Evolutionary conservation across 768 basidiomycete genomes (phyloP).

Genomic region (Kwoniella sp.): DNA sequence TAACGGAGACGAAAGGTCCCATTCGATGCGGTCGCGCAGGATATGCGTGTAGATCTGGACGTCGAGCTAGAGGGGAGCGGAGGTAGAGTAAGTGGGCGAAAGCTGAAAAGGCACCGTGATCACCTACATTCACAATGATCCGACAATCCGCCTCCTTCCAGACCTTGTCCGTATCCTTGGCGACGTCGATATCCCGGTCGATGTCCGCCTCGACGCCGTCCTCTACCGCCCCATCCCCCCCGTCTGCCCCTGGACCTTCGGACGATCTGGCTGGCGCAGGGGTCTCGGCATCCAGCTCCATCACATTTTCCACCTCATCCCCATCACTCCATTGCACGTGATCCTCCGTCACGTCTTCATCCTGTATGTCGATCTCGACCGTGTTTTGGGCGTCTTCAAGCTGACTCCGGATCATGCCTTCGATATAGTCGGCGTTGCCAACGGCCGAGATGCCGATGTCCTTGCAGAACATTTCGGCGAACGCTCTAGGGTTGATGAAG

Average conservation of each 20-base stretch:
- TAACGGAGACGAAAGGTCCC: constrained; percentile 79
- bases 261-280: constrained; percentile 3
- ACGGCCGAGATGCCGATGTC: constrained; percentile 73
- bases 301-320: constrained; percentile 21
- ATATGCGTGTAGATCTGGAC: constrained; percentile 91
- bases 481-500: constrained; percentile 76
- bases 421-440: constrained; percentile 71
- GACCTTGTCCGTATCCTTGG: constrained; percentile 39
- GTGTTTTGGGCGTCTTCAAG: constrained; percentile 83
- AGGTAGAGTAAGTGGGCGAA: too few species aligned
- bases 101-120: background rate
- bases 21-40: constrained; percentile 92
- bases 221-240: constrained; percentile 19
- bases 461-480: constrained; percentile 78
- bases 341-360: constrained; percentile 52
- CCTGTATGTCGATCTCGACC: constrained; percentile 59
- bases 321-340: constrained; percentile 41
- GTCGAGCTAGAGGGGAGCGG: constrained; percentile 77
- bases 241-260: constrained; percentile 8
- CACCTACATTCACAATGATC: constrained; percentile 53
- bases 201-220: constrained; percentile 41
- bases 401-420: constrained; percentile 83
- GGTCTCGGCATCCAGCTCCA: constrained; percentile 7
- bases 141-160: constrained; percentile 51
- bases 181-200: constrained; percentile 54